phyloP scores from a whole-genome alignment of 257 asterid species.

The Nicotiana paniculata region DNA sequence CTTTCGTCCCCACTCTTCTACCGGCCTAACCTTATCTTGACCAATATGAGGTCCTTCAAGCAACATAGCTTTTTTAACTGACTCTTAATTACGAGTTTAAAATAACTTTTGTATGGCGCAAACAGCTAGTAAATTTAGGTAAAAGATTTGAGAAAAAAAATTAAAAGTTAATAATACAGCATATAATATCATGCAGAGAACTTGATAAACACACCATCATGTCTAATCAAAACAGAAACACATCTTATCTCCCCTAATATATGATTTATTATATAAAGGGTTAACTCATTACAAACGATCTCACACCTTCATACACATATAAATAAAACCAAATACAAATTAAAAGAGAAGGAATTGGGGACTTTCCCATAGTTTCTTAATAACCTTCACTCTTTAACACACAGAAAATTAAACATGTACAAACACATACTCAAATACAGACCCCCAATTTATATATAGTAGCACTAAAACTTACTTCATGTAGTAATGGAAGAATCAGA shows the following conservation, averaged over 20 bases:
- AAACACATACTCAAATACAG: not conserved
- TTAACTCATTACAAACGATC: not conserved
- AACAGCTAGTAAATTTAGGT: not conserved
- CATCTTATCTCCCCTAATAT: not conserved
- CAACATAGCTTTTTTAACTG: not conserved
- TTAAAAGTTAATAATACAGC: not conserved
- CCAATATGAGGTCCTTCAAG: not conserved
- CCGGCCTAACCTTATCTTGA: not conserved
- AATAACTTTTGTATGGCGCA: not conserved
- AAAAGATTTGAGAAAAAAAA: not conserved
- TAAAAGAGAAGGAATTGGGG: not conserved
- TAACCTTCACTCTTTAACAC: not conserved
- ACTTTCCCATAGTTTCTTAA: not conserved
- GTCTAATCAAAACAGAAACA: slow-evolving; percentile 3
- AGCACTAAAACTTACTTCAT: slow-evolving; percentile 4
- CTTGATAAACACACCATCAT: not conserved
- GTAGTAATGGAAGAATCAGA: slow-evolving; percentile 5
- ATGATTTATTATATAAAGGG: not conserved
- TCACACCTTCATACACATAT: not conserved
- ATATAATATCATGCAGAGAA: not conserved
- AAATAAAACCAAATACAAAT: not conserved
- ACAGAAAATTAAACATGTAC: not conserved
- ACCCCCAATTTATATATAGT: not conserved
- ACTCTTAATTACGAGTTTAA: not conserved
- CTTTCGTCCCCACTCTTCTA: not conserved